A percentile compares a stretch with the other conserved stretches of the same genome.
Conservation (phyloP, 2,329 filamentous ascomycete genomes). For the Fusarium tanahbumbuense region DNA sequence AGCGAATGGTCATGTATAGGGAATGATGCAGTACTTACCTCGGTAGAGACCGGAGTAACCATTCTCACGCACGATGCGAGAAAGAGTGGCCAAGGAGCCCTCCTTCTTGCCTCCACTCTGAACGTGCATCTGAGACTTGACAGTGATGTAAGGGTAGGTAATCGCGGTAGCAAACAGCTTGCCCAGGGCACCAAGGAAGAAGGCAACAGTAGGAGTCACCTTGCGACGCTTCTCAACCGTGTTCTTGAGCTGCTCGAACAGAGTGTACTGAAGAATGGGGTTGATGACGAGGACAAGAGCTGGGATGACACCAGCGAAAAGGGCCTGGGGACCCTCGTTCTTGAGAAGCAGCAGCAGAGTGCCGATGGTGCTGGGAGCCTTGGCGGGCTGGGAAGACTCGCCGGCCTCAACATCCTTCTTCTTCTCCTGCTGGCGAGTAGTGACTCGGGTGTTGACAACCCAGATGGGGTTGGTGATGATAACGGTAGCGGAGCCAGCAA, state of each 20-base stretch:
- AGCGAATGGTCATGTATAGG: neutral
- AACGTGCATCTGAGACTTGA: conserved; percentile 98
- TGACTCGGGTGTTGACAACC: conserved; percentile 99
- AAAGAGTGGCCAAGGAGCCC: conserved; percentile 81
- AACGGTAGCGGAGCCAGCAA: conserved; percentile 94
- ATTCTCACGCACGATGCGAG: conserved; percentile 84
- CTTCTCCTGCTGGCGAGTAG: conserved; percentile 76
- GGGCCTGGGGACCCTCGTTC: conserved; percentile 84
- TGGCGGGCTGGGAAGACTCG: conserved; percentile 52
- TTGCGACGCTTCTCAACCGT: conserved; percentile 77
- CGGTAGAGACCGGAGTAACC: conserved; percentile 94
- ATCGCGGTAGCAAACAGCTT: conserved; percentile 94
- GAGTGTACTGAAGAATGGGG: conserved; percentile 97
- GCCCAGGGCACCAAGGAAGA: conserved; percentile 90
- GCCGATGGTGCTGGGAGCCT: conserved; percentile 78
- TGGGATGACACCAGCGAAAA: conserved; percentile 93
- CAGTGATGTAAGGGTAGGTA: conserved; percentile 98
- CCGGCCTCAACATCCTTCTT: conserved; percentile 58
- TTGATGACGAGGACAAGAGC: conserved; percentile 96
- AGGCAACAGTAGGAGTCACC: conserved; percentile 87
- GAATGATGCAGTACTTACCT: conserved; percentile 65
- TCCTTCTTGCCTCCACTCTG: conserved; percentile 82
- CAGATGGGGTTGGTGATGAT: conserved; percentile 98
- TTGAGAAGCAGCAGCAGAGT: conserved; percentile 84
- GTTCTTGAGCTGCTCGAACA: conserved; percentile 99